These are phyloP conservation scores for Cyphellophora europaea DNA, from an alignment of 2,329 filamentous ascomycete genomes.

Conservation along the genomic window DNA sequence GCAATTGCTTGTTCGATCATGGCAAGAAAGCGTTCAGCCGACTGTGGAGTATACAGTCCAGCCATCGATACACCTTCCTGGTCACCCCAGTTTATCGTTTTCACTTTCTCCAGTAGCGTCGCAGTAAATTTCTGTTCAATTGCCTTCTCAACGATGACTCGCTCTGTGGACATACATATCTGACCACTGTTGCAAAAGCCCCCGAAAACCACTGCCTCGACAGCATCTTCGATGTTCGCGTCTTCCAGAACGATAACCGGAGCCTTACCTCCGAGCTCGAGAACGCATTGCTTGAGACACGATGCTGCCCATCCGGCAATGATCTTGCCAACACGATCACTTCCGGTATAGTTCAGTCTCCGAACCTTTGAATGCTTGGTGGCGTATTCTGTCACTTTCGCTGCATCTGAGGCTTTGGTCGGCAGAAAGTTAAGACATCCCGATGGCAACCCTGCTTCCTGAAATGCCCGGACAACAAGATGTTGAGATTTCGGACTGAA, in stretches of 20 bases:
- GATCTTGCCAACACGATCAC: conserved; percentile 59
- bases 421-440: conserved; percentile 66
- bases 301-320: conserved; percentile 62
- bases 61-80: conserved; percentile 26
- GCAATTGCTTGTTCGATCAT: too few relatives aligned
- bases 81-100: conserved; percentile 33
- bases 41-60: conserved; percentile 34
- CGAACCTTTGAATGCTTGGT: conserved; percentile 58
- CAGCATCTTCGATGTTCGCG: conserved; percentile 64
- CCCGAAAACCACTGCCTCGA: conserved; percentile 22
- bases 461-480: conserved; percentile 54
- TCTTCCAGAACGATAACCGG: conserved; percentile 70
- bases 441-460: conserved; percentile 64
- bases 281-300: conserved; percentile 65
- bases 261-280: conserved; percentile 77
- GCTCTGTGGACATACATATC: conserved; percentile 78
- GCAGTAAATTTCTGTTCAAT: conserved; percentile 44
- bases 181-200: conserved; percentile 47
- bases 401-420: conserved; percentile 49
- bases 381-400: conserved; percentile 55
- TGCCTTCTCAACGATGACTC: conserved; percentile 53
- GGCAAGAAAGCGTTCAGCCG: conserved; percentile 43
- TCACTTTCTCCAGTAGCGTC: conserved; percentile 34
- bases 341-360: conserved; percentile 71
- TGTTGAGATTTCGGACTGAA: too few relatives aligned